Conservation (phyloP, 225 moss, liverwort and hornwort species). For the Polytrichum commune region DNA sequence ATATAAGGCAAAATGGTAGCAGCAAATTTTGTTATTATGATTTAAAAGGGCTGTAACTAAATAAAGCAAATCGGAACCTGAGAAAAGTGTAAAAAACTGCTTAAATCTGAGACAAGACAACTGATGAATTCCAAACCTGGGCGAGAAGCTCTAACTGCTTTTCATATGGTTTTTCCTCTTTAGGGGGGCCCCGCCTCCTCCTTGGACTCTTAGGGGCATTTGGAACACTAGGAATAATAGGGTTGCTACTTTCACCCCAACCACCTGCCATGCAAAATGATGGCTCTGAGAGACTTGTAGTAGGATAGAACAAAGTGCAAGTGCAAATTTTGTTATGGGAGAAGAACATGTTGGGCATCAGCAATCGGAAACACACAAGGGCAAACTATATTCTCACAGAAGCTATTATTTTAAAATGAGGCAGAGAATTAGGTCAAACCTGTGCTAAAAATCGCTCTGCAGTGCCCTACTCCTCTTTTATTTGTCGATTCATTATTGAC, state of each 20-base stretch:
- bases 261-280: constrained; percentile 31
- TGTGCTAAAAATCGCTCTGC: constrained; percentile 6
- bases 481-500: neutral
- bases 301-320: too few relatives aligned
- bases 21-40: too few relatives aligned
- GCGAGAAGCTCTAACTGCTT: constrained; percentile 60
- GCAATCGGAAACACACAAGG: neutral
- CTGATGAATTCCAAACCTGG: constrained; percentile 28
- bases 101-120: too few relatives aligned
- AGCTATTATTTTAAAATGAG: neutral
- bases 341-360: too few relatives aligned
- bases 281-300: too few relatives aligned
- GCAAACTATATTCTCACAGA: neutral
- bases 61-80: too few relatives aligned
- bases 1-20: too few relatives aligned
- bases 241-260: constrained; percentile 29
- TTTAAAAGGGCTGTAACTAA: too few relatives aligned
- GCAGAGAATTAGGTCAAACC: constrained; percentile 5
- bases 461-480: constrained; percentile 1
- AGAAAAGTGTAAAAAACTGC: too few relatives aligned
- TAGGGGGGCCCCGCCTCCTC: constrained; percentile 37
- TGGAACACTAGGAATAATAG: constrained; percentile 25
- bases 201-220: constrained; percentile 33
- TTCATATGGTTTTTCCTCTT: constrained; percentile 45
- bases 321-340: too few relatives aligned